Conservation (phyloP, 176 grass and related monocot species). For the Bonia amplexicaulis region DNA sequence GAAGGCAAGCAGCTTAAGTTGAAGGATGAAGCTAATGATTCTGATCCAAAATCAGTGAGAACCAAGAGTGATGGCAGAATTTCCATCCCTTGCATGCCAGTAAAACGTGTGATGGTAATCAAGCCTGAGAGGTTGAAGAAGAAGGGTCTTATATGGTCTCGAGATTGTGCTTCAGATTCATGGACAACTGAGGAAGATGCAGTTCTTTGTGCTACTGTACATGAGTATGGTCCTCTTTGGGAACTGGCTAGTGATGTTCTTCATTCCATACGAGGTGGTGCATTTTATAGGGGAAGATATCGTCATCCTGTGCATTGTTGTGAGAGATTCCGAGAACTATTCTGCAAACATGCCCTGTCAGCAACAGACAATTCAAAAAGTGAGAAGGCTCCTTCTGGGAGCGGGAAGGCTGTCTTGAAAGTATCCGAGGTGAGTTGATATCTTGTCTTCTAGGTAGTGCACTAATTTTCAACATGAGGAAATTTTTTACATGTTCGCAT, state of each 20-base stretch:
- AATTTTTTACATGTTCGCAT: neutral
- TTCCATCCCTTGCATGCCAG: constrained; percentile 49
- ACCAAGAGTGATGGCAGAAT: constrained; percentile 46
- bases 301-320: constrained; percentile 92
- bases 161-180: constrained; percentile 59
- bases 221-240: constrained; percentile 87
- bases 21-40: constrained; percentile 47
- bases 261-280: constrained; percentile 54
- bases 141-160: constrained; percentile 66
- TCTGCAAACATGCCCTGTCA: constrained; percentile 86
- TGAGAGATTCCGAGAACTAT: constrained; percentile 91
- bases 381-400: constrained; percentile 70
- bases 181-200: constrained; percentile 93
- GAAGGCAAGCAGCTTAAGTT: constrained; percentile 43
- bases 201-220: constrained; percentile 67
- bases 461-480: constrained; percentile 17
- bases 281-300: constrained; percentile 69
- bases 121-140: constrained; percentile 90
- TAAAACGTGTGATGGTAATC: constrained; percentile 79
- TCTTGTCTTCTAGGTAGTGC: constrained; percentile 3
- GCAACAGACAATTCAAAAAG: constrained; percentile 60
- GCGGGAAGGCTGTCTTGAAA: constrained; percentile 88
- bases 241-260: constrained; percentile 75
- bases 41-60: constrained; percentile 47
- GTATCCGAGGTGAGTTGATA: constrained; percentile 70